Conservation (phyloP, 2,329 filamentous ascomycete genomes). For the Fonsecaea multimorphosa region DNA sequence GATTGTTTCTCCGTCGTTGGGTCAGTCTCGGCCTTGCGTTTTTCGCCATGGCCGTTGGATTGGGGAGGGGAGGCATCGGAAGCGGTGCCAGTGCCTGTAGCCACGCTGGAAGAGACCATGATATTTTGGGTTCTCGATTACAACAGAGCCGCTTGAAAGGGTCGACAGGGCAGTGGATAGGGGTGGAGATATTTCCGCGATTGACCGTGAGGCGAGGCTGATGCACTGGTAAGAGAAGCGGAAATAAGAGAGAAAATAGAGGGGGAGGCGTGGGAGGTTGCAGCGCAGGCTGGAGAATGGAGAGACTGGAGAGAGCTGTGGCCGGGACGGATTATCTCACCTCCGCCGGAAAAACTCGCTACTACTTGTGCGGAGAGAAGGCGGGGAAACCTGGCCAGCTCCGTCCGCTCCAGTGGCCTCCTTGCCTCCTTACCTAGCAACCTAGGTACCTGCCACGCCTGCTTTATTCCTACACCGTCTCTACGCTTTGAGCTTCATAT, state of each 20-base stretch:
- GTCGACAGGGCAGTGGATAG: slow-evolving; percentile 4
- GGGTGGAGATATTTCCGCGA: slow-evolving; percentile 33
- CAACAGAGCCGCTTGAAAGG: neutral
- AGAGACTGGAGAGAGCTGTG: neutral
- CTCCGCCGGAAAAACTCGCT: neutral
- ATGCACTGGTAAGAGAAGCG: slow-evolving; percentile 5
- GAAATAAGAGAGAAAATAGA: slow-evolving; percentile 14
- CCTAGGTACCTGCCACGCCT: too few relatives aligned
- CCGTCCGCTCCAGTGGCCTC: too few relatives aligned
- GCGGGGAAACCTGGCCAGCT: neutral
- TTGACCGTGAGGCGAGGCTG: slow-evolving; percentile 15
- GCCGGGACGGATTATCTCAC: slow-evolving; percentile 1
- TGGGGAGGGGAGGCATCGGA: slow-evolving; percentile 35
- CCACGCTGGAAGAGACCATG: slow-evolving; percentile 27
- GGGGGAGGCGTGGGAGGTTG: neutral
- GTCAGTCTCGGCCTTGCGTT: slow-evolving; percentile 36
- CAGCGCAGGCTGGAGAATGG: slow-evolving; percentile 1
- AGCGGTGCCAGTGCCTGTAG: slow-evolving; percentile 17
- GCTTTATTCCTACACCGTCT: neutral
- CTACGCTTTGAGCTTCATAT: neutral
- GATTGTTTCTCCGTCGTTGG: slow-evolving; percentile 25
- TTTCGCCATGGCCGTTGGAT: slow-evolving; percentile 31
- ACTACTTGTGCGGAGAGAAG: neutral
- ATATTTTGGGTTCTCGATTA: neutral
- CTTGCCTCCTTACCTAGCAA: too few relatives aligned